Percentiles rank a stretch among this genome's conserved stretches.
These are phyloP conservation scores for Mycena olivaceomarginata DNA, from an alignment of 768 basidiomycete species.

Conservation along the genomic window DNA sequence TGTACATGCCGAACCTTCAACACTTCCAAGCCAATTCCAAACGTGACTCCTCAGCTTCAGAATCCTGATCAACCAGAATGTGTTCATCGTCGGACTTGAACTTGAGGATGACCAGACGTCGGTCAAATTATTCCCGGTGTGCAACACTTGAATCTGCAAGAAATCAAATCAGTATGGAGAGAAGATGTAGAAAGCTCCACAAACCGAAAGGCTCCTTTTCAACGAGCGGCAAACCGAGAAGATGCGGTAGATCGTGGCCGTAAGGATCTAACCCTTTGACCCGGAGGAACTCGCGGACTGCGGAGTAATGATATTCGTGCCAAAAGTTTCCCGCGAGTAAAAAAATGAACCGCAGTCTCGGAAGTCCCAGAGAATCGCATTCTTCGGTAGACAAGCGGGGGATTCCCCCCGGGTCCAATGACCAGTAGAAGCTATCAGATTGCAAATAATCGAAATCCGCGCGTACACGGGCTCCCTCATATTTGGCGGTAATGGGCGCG, in stretches of 20 bases:
- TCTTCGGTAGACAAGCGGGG: neutral
- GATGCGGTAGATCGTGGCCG: neutral
- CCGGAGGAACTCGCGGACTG: neutral
- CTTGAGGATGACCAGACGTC: too few species aligned
- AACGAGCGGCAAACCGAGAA: neutral
- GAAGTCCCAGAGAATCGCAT: neutral
- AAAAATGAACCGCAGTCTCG: neutral
- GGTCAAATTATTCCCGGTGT: too few species aligned
- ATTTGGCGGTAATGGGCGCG: neutral
- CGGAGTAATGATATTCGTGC: constrained; percentile 13
- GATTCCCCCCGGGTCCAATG: neutral
- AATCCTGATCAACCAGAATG: too few species aligned
- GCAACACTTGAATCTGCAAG: too few species aligned
- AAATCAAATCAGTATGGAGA: too few species aligned
- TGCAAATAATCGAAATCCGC: neutral
- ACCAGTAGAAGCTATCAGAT: neutral
- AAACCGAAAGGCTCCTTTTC: neutral
- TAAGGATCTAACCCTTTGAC: constrained; percentile 7
- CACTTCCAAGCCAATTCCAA: too few species aligned
- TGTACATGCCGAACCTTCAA: too few species aligned
- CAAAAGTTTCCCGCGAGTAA: neutral
- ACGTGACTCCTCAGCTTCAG: too few species aligned
- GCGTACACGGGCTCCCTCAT: neutral
- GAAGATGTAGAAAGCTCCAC: neutral
- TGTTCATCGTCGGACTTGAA: too few species aligned